phyloP scores from a whole-genome alignment of 2,329 filamentous ascomycete species.

The Penicillium sp. region DNA sequence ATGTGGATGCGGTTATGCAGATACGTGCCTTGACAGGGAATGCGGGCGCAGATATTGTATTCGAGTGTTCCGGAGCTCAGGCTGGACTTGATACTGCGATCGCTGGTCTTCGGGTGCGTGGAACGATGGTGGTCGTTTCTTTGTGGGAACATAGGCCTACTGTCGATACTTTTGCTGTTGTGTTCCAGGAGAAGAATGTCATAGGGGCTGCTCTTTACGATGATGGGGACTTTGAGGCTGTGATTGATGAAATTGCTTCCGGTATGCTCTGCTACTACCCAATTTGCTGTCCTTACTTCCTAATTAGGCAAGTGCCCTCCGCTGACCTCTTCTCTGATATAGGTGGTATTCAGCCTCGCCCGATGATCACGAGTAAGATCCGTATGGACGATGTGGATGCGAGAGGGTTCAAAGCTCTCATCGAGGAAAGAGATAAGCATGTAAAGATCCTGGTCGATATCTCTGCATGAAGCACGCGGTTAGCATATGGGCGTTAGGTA shows the following conservation, averaged over 20 bases:
- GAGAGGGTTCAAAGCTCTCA: slow-evolving; percentile 56
- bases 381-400: slow-evolving; percentile 56
- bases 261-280: slow-evolving; percentile 17
- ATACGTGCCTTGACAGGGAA: slow-evolving; percentile 48
- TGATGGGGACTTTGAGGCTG: slow-evolving; percentile 56
- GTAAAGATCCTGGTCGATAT: slow-evolving; percentile 59
- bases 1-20: slow-evolving; percentile 46
- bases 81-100: slow-evolving; percentile 48
- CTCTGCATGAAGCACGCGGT: slow-evolving; percentile 11
- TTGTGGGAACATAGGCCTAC: slow-evolving; percentile 59
- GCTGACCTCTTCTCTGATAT: slow-evolving; percentile 10
- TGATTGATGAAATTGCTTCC: slow-evolving; percentile 51
- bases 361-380: slow-evolving; percentile 62
- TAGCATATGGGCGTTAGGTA: background rate
- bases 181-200: slow-evolving; percentile 54
- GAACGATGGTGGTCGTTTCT: slow-evolving; percentile 60
- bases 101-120: slow-evolving; percentile 51
- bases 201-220: slow-evolving; percentile 49
- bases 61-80: slow-evolving; percentile 62
- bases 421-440: slow-evolving; percentile 60
- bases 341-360: slow-evolving; percentile 52
- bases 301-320: background rate
- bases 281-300: background rate
- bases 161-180: slow-evolving; percentile 53
- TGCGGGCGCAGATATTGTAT: slow-evolving; percentile 53